Evolutionary conservation across 371 early-diverging fungal genomes (phyloP).

Genomic region (Apophysomyces variabilis): DNA sequence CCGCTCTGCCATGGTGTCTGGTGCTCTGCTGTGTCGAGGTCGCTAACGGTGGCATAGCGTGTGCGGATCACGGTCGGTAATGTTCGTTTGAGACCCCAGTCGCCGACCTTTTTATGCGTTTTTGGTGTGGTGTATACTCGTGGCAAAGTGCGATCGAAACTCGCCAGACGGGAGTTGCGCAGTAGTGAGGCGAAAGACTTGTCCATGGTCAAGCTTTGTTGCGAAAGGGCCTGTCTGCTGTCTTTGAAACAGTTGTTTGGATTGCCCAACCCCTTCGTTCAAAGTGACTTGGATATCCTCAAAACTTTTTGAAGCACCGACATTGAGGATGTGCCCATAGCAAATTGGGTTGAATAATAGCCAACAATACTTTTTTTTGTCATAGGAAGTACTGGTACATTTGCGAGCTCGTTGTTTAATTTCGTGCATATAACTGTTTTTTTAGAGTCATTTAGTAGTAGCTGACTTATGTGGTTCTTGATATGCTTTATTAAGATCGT

Average conservation of each 20-base stretch:
- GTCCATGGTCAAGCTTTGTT: constrained; percentile 52
- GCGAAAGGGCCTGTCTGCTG: not conserved
- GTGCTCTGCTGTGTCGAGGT: constrained; percentile 77
- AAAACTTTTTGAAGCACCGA: no score
- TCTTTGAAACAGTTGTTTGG: constrained; percentile 3
- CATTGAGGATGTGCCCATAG: no score
- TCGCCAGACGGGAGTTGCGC: constrained; percentile 74
- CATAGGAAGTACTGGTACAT: no score
- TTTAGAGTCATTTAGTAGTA: no score
- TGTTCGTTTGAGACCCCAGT: constrained; percentile 83
- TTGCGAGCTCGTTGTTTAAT: no score
- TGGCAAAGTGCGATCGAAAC: constrained; percentile 66
- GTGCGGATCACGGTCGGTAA: constrained; percentile 71
- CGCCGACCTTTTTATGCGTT: constrained; percentile 59
- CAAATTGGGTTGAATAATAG: no score
- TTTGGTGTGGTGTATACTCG: constrained; percentile 75
- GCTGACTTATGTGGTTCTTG: no score
- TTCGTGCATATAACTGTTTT: no score
- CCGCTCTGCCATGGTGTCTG: constrained; percentile 76
- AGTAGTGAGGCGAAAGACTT: constrained; percentile 73
- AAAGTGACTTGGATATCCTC: no score
- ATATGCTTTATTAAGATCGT: no score
- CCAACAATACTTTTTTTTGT: no score
- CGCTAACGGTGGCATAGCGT: constrained; percentile 57
- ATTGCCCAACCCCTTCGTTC: no score